Percentiles rank a stretch among this genome's conserved stretches.
Conservation (phyloP, 2,329 filamentous ascomycete genomes). For the Coniochaeta sp. region DNA sequence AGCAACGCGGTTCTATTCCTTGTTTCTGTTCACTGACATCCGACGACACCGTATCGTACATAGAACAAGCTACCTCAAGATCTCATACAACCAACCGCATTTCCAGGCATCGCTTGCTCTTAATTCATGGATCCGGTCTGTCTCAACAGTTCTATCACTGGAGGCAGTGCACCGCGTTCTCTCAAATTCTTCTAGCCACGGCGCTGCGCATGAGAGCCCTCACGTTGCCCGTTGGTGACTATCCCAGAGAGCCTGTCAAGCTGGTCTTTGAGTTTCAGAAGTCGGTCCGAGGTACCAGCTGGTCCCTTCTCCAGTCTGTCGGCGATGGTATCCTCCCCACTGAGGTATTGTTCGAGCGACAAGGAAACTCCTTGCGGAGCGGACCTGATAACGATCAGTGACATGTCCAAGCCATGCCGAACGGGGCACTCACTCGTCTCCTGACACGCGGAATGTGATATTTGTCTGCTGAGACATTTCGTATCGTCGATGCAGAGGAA, state of each 20-base stretch:
- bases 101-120: background rate
- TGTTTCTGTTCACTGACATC: background rate
- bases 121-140: background rate
- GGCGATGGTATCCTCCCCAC: background rate
- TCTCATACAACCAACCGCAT: background rate
- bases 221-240: background rate
- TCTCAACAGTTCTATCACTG: background rate
- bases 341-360: background rate
- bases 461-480: background rate
- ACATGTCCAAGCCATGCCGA: background rate
- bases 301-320: background rate
- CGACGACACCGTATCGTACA: background rate
- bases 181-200: background rate
- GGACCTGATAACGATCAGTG: background rate
- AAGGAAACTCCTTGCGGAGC: background rate
- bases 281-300: background rate
- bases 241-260: background rate
- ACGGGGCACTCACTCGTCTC: background rate
- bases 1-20: background rate
- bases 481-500: background rate
- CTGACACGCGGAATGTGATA: background rate
- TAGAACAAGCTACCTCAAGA: background rate
- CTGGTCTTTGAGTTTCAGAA: background rate
- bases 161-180: background rate
- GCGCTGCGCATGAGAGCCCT: background rate